Evolutionary conservation across 2,329 filamentous ascomycete genomes (phyloP).

Genomic region (Alternaria incomplexa): DNA sequence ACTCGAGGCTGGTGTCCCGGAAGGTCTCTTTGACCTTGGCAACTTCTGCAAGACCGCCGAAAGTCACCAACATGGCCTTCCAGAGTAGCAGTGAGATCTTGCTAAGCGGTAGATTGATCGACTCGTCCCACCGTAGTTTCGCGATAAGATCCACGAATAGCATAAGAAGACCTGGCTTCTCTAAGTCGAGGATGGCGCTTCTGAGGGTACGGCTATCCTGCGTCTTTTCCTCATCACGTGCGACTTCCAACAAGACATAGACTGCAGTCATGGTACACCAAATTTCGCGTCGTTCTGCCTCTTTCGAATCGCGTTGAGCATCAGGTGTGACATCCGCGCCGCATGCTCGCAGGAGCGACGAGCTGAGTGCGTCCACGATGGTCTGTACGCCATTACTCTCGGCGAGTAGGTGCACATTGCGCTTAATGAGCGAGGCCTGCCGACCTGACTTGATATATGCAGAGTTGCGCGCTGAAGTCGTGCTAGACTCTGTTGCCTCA

Average conservation of each 20-base stretch:
- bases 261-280: constrained; percentile 58
- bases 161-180: constrained; percentile 69
- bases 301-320: constrained; percentile 40
- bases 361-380: constrained; percentile 49
- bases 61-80: constrained; percentile 87
- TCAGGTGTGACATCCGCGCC: constrained; percentile 33
- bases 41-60: constrained; percentile 79
- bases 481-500: constrained; percentile 8
- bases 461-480: constrained; percentile 11
- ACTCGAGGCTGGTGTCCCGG: constrained; percentile 61
- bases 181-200: constrained; percentile 35
- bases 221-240: constrained; percentile 43
- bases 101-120: constrained; percentile 63
- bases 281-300: constrained; percentile 51
- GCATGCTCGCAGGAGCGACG: constrained; percentile 41
- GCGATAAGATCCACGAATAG: constrained; percentile 70
- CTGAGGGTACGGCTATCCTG: constrained; percentile 60
- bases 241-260: constrained; percentile 57
- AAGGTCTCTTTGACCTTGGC: constrained; percentile 75
- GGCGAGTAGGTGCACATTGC: constrained; percentile 51
- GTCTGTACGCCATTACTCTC: constrained; percentile 49
- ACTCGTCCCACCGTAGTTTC: constrained; percentile 62
- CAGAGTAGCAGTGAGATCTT: constrained; percentile 79
- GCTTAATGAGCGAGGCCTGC: constrained; percentile 55
- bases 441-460: constrained; percentile 43